phyloP scores from a whole-genome alignment of 1,139 yeast genomes.

The Protomyces lactucae-debilis region DNA sequence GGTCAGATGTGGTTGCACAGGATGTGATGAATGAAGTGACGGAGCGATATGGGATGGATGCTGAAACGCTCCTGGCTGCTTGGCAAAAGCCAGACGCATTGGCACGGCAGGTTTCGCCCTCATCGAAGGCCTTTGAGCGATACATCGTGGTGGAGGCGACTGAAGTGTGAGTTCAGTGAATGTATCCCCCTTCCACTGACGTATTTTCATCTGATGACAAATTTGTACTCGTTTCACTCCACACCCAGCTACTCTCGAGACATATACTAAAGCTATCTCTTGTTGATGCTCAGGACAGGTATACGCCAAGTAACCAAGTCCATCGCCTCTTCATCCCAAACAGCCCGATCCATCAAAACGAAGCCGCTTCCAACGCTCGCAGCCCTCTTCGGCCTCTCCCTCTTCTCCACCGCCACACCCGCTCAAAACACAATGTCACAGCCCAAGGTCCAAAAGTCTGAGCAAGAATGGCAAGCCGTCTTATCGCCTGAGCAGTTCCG shows the following conservation, averaged over 20 bases:
- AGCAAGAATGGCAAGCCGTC: conserved; percentile 74
- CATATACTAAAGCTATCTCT: not conserved
- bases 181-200: no score
- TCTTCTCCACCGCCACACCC: conserved; percentile 23
- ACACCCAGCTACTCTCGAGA: not conserved
- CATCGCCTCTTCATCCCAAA: not conserved
- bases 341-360: conserved; percentile 12
- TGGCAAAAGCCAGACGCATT: not conserved
- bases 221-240: no score
- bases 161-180: no score
- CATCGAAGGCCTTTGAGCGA: not conserved
- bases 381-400: conserved; percentile 20
- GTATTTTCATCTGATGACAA: no score
- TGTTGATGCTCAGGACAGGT: not conserved
- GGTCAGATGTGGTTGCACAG: no score
- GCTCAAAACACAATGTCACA: not conserved
- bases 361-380: conserved; percentile 23
- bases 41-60: not conserved
- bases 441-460: conserved; percentile 43
- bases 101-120: not conserved
- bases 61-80: not conserved
- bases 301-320: not conserved
- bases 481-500: conserved; percentile 70
- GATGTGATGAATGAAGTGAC: not conserved
- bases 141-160: not conserved